Evolutionary conservation across 371 early-diverging fungal genomes (phyloP), one percentile per base, ranked within the genome.

Genomic region (Actinomortierella wolfii): DNA sequence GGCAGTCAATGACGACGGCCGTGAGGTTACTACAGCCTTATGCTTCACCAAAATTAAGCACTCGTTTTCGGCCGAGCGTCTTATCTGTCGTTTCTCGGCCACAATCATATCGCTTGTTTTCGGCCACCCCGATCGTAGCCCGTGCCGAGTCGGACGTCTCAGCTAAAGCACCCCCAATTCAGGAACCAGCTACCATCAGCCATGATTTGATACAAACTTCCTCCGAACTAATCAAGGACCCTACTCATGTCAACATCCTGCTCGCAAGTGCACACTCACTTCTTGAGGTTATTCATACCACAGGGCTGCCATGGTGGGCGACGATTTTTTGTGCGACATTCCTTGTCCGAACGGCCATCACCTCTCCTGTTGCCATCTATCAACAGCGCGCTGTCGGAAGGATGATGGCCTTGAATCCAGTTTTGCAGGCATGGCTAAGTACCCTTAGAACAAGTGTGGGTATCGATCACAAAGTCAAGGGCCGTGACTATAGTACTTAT

Each of bases 351-450:
- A 63, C 83, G 1, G 58, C 76, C 2, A 65, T 86, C 67, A 93
- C 94, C 0, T 61, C 91, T 3, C 94, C 94, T 5, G 82, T 94
- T 20, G 92, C 94, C 18, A 68, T 91, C 9, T 81, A 87, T 34
- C 92, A 92, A 65, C 88, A 88, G 68, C 68, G 81, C 9, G 82
- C 84, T 15, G 49, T 86, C 1, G 85, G 81, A 0, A 79, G 85
- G 14, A 83, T 87, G 79, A 67, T 84, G 47, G 68, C 68, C 0
- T 42, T 91, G 1, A 83, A 81, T 39, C 91, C 91, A 8, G 74
- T 92, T 55, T 61, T 92, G 2, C 79, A 85, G 40, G 85, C 84
- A 6, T 87, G 89, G 89, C 79, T 79, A 41, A 78, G 80, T 49
- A 89, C 89, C 2, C 60, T 89, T 1, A 83, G 82, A 56, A 54